Evolutionary conservation across 2,329 filamentous ascomycete species (phyloP).

Genomic region (Domatiomyces catenatus): DNA sequence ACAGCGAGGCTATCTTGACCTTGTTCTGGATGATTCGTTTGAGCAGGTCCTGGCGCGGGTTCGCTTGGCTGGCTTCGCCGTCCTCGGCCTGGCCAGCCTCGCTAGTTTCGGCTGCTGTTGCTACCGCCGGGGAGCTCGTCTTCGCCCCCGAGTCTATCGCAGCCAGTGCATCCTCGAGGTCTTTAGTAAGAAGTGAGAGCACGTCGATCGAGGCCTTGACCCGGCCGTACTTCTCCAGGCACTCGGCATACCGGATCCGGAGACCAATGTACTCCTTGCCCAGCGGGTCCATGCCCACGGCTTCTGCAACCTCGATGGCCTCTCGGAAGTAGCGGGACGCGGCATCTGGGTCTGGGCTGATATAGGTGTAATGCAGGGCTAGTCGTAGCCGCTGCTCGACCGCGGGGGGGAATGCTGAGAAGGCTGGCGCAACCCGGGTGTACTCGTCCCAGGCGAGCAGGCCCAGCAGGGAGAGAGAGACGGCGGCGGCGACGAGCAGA

Average conservation of each 20-base stretch:
- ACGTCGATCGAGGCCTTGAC: slow-evolving; percentile 58
- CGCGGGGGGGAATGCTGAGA: slow-evolving; percentile 29
- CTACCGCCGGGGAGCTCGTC: background rate
- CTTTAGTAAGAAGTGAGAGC: slow-evolving; percentile 57
- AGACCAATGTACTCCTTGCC: slow-evolving; percentile 84
- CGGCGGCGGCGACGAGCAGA: slow-evolving; percentile 26
- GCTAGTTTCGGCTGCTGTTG: background rate
- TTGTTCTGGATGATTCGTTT: slow-evolving; percentile 21
- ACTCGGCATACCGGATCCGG: slow-evolving; percentile 62
- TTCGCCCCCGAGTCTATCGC: slow-evolving; percentile 23
- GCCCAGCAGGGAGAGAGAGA: slow-evolving; percentile 22
- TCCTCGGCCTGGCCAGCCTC: background rate
- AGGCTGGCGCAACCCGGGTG: slow-evolving; percentile 26
- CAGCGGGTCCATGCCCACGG: slow-evolving; percentile 68
- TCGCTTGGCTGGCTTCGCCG: slow-evolving; percentile 1
- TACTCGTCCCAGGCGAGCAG: slow-evolving; percentile 31
- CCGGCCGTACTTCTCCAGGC: slow-evolving; percentile 64
- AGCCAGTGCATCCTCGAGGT: slow-evolving; percentile 43
- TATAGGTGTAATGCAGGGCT: slow-evolving; percentile 75
- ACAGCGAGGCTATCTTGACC: slow-evolving; percentile 74
- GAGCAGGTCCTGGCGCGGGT: slow-evolving; percentile 8
- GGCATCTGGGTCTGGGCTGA: slow-evolving; percentile 55
- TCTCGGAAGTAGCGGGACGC: slow-evolving; percentile 73
- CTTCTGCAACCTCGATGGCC: slow-evolving; percentile 57
- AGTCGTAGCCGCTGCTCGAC: slow-evolving; percentile 52